Evolutionary conservation across 768 basidiomycete species (phyloP).

Genomic region (Boletus rex-veris): DNA sequence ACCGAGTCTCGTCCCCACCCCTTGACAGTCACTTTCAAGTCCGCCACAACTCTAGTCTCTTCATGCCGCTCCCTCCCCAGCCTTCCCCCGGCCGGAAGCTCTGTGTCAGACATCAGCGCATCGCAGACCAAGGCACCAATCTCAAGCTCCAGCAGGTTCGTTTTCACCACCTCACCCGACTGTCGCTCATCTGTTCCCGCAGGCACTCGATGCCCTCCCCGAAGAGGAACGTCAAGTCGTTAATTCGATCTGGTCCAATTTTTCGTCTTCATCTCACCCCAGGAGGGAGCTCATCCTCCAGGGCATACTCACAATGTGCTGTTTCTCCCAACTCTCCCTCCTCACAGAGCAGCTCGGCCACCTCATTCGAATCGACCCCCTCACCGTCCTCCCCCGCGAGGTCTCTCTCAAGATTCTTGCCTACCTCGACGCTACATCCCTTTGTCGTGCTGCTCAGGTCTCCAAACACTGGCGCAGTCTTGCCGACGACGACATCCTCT

Average conservation of each 20-base stretch:
- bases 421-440: constrained; percentile 87
- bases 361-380: constrained; percentile 95
- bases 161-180: background rate
- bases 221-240: constrained; percentile 83
- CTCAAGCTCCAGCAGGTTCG: constrained; percentile 83
- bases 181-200: constrained; percentile 11
- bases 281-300: constrained; percentile 92
- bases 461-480: constrained; percentile 78
- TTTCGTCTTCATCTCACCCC: constrained; percentile 90
- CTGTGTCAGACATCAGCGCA: constrained; percentile 90
- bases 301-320: constrained; percentile 98
- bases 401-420: constrained; percentile 82
- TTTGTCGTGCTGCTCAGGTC: constrained; percentile 93
- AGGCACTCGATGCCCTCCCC: constrained; percentile 90
- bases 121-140: constrained; percentile 95
- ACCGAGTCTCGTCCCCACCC: constrained; percentile 3
- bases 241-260: constrained; percentile 93
- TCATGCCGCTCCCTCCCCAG: constrained; percentile 18
- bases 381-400: constrained; percentile 86
- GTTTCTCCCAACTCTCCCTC: constrained; percentile 96
- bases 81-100: constrained; percentile 56
- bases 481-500: constrained; percentile 93
- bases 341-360: constrained; percentile 88
- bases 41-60: background rate
- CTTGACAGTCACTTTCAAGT: too few species aligned